Conservation (phyloP, 2,329 filamentous ascomycete species). For the Hymenotorrendiella dingleyae region DNA sequence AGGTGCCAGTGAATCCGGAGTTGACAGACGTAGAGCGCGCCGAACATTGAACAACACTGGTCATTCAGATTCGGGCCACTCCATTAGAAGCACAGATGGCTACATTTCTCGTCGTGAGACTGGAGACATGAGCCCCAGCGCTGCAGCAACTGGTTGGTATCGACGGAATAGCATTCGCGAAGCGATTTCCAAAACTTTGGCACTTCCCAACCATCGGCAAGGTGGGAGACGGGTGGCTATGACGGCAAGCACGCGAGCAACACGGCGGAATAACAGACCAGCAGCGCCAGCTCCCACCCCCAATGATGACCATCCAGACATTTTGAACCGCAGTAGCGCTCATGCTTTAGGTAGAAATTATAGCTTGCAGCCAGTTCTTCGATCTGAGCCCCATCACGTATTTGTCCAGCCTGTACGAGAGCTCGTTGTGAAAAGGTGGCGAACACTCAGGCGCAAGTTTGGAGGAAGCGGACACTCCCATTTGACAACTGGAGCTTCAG, state of each 20-base stretch:
- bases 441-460: constrained; percentile 21
- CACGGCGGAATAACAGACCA: too few relatives aligned
- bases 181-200: neutral
- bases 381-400: constrained; percentile 26
- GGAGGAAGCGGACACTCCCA: constrained; percentile 21
- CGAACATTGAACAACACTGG: constrained; percentile 14
- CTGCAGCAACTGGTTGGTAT: constrained; percentile 1
- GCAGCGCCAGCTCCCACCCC: too few relatives aligned
- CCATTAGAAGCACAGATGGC: constrained; percentile 5
- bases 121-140: constrained; percentile 1
- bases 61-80: constrained; percentile 5
- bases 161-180: constrained; percentile 1
- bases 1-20: constrained; percentile 3
- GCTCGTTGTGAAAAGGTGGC: constrained; percentile 27
- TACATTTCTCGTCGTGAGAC: constrained; percentile 4
- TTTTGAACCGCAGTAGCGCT: too few relatives aligned
- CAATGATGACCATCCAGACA: too few relatives aligned
- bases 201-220: neutral
- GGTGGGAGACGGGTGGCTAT: too few relatives aligned
- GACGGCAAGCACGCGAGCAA: too few relatives aligned
- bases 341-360: constrained; percentile 14
- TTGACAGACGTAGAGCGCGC: constrained; percentile 6
- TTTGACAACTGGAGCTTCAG: constrained; percentile 11
- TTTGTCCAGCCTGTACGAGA: constrained; percentile 29
- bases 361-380: constrained; percentile 20